Conservation (phyloP, 352 stramenopile species). For the Pythium pyrilobum region DNA sequence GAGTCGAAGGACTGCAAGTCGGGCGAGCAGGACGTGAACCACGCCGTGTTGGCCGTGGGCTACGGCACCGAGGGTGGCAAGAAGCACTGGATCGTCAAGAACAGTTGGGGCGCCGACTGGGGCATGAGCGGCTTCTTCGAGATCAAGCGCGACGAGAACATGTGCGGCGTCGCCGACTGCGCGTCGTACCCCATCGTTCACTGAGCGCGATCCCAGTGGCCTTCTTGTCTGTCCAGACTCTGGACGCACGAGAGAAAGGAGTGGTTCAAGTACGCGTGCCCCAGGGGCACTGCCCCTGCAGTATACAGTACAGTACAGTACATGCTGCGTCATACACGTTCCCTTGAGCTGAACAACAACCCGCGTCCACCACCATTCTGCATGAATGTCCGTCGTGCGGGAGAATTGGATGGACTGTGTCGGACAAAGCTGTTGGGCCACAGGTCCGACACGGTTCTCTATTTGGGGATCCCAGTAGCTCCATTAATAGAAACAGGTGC, state of each 20-base stretch:
- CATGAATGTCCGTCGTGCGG: no score
- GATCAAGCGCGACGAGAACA: conserved; percentile 88
- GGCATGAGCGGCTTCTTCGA: conserved; percentile 95
- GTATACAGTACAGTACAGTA: no score
- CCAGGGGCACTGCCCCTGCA: neutral
- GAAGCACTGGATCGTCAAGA: conserved; percentile 97
- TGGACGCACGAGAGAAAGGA: neutral
- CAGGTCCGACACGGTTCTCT: no score
- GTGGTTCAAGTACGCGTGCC: neutral
- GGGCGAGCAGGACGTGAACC: conserved; percentile 84
- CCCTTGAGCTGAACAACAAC: no score
- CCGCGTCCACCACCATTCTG: no score
- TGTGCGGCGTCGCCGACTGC: conserved; percentile 86
- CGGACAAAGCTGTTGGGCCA: no score
- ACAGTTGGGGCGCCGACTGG: conserved; percentile 92
- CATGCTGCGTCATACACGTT: no score
- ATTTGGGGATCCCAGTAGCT: no score
- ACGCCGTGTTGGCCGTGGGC: conserved; percentile 94
- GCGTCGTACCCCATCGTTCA: conserved; percentile 80
- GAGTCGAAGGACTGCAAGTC: conserved; percentile 75
- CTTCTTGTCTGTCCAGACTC: neutral
- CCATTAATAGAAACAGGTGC: no score
- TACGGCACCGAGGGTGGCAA: conserved; percentile 92
- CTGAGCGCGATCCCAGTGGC: no score
- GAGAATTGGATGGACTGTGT: no score